Percentiles rank a stretch among this genome's conserved stretches.
Evolutionary conservation across 2,329 filamentous ascomycete species (phyloP).

Genomic region (Xylariaceae sp.): DNA sequence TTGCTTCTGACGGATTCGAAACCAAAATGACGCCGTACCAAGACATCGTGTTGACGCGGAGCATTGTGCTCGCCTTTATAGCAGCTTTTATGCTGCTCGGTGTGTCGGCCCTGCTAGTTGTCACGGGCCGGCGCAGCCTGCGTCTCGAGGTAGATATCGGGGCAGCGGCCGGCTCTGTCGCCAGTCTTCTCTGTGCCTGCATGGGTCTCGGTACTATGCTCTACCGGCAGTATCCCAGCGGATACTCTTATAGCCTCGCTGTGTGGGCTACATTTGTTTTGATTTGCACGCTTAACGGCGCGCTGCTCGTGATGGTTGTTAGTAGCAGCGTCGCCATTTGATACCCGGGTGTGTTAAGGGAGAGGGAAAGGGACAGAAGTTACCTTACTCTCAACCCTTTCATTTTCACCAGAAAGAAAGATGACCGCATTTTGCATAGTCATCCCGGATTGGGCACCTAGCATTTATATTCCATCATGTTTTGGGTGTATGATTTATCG

Average conservation of each 20-base stretch:
- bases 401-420: neutral
- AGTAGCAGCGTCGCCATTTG: slow-evolving; percentile 33
- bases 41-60: slow-evolving; percentile 51
- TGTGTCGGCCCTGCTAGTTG: slow-evolving; percentile 60
- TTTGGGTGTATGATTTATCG: neutral
- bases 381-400: neutral
- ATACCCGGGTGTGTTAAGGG: slow-evolving; percentile 1
- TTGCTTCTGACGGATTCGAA: slow-evolving; percentile 45
- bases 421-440: neutral
- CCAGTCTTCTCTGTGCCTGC: slow-evolving; percentile 60
- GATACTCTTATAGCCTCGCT: slow-evolving; percentile 40
- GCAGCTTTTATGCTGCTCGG: slow-evolving; percentile 58
- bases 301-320: slow-evolving; percentile 48
- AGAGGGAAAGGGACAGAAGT: neutral
- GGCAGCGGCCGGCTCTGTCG: slow-evolving; percentile 63
- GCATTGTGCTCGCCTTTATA: slow-evolving; percentile 49
- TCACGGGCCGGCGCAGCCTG: slow-evolving; percentile 62
- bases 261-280: slow-evolving; percentile 41
- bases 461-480: neutral
- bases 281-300: slow-evolving; percentile 46
- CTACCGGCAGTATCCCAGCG: slow-evolving; percentile 41
- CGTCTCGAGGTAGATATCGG: slow-evolving; percentile 68
- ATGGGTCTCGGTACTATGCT: slow-evolving; percentile 55
- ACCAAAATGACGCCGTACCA: slow-evolving; percentile 47
- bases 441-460: neutral